phyloP scores from a whole-genome alignment of 1,284 basidiomycete species.

The Cystobasidium pallidum region DNA sequence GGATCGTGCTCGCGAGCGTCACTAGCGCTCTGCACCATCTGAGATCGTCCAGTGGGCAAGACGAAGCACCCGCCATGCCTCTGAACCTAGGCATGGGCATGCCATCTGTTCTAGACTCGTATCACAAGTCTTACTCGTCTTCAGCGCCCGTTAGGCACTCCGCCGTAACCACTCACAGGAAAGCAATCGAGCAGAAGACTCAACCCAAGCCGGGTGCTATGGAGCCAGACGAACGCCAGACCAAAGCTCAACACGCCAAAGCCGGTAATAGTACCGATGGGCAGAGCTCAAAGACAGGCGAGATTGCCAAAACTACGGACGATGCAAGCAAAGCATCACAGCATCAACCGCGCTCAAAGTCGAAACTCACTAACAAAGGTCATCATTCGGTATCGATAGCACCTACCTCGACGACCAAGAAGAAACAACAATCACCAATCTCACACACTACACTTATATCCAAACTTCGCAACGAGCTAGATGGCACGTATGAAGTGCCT shows the following conservation, averaged over 20 bases:
- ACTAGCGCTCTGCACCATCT: constrained; percentile 67
- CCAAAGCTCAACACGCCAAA: neutral
- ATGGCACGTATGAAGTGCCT: constrained; percentile 34
- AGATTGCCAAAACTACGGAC: neutral
- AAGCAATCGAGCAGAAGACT: neutral
- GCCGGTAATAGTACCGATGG: neutral
- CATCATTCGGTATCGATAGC: neutral
- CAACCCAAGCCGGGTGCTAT: neutral
- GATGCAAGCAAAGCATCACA: neutral
- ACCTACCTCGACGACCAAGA: neutral
- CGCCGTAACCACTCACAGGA: neutral
- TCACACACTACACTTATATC: constrained; percentile 8
- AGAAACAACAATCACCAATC: constrained; percentile 15
- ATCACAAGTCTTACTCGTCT: neutral
- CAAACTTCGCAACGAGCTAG: constrained; percentile 16
- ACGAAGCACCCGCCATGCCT: constrained; percentile 15
- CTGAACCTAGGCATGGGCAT: constrained; percentile 2
- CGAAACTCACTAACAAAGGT: neutral
- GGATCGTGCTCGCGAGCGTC: constrained; percentile 75
- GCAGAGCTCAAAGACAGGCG: neutral
- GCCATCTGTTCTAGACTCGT: neutral
- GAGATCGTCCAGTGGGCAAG: constrained; percentile 3
- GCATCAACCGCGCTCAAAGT: constrained; percentile 4
- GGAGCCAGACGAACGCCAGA: neutral
- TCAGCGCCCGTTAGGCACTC: neutral